Evolutionary conservation across 169 alveolate genomes (phyloP), one percentile per base, ranked within the genome.

Genomic region (Plasmodium billcollinsi): DNA sequence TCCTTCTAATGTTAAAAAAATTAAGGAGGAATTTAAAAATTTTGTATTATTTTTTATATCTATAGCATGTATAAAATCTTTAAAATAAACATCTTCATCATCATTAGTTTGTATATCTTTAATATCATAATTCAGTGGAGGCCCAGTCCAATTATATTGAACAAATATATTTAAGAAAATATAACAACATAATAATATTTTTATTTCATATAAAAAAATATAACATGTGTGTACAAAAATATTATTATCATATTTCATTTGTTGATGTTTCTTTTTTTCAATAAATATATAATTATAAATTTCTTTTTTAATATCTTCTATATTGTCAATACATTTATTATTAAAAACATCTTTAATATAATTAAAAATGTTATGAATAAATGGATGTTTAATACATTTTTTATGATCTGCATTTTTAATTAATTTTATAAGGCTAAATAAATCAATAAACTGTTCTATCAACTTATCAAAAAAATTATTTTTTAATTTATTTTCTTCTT

Each of bases 111-210:
- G 52, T 49, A 20, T 29, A 49, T 66, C 54, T 72, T 59, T 65
- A 52, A n/a, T 61, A 43, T 86, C 21, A 49, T 5, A 47, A 8
- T 15, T 61, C 24, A 73, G 33, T 21, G 88, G 73, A 45, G 92
- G 92, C 0, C 92, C 92, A 4, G 92, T 86, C 88, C 92, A 86
- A n/a, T 86, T 86, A 24, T 73, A 58, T 50, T 86, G 92, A 52
- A 72, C 62, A 73, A 86, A 86, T 29, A 86, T 52, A 63, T 86
- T 86, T 67, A 86, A 72, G 29, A 86, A 71, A 59, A 73, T 61
- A 56, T n/a, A 71, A 15, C 74, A 29, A 54, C 92, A 86, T 45
- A 86, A 74, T 18, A 86, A 67, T 61, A 86, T 59, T 45, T 86
- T 70, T 33, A 83, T 69, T 47, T 83, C 91, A 63, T 69, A 49